phyloP scores from a whole-genome alignment of 1,284 basidiomycete genomes.

The Moesziomyces parantarcticus region DNA sequence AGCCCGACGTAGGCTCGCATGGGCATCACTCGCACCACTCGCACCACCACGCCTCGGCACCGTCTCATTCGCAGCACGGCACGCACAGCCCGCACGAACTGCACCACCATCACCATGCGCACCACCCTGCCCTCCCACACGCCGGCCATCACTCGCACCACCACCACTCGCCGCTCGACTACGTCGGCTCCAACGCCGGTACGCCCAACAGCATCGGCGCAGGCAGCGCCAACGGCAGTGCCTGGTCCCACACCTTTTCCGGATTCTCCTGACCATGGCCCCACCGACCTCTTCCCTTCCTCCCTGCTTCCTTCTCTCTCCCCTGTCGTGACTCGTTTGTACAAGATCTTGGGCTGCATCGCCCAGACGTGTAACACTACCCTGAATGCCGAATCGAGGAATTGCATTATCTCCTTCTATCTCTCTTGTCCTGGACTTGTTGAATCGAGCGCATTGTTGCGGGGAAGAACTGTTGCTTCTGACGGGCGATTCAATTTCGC shows the following conservation, averaged over 20 bases:
- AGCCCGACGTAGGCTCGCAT: conserved; percentile 25
- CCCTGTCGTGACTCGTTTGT: neutral
- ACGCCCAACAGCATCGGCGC: conserved; percentile 38
- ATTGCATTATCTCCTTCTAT: neutral
- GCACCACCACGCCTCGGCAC: conserved; percentile 11
- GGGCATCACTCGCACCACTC: conserved; percentile 18
- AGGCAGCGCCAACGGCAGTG: conserved; percentile 22
- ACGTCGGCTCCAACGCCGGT: conserved; percentile 29
- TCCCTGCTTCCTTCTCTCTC: neutral
- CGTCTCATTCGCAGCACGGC: conserved; percentile 11
- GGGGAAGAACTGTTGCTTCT: too few relatives aligned
- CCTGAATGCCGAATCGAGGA: neutral
- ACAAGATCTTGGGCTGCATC: neutral
- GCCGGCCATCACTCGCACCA: conserved; percentile 32
- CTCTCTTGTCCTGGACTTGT: neutral
- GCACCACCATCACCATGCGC: conserved; percentile 16
- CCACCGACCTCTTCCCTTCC: too few relatives aligned
- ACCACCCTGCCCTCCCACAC: conserved; percentile 11
- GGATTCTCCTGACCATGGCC: conserved; percentile 14
- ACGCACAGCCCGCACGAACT: conserved; percentile 19
- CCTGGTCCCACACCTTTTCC: conserved; percentile 40
- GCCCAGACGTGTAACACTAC: neutral
- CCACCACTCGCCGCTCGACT: conserved; percentile 36
- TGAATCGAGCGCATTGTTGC: too few relatives aligned
- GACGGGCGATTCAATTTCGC: too few relatives aligned